Evolutionary conservation across 768 basidiomycete genomes (phyloP).

Genomic region (Asterophora parasitica): DNA sequence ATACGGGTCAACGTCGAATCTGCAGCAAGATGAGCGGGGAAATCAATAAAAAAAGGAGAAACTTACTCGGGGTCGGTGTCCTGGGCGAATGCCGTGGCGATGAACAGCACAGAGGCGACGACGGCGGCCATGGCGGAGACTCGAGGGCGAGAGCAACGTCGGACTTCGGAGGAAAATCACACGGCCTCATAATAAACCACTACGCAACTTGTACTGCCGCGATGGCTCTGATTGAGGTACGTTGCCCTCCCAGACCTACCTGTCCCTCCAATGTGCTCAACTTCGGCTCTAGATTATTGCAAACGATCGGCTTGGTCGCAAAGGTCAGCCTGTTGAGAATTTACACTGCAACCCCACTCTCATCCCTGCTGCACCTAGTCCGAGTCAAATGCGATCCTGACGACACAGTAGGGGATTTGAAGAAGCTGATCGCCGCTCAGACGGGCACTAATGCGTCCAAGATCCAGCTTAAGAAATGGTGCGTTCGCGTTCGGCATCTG

Average conservation of each 20-base stretch:
- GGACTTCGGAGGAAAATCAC: no score
- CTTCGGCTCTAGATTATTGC: constrained; percentile 68
- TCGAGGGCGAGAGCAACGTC: background rate
- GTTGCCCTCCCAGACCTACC: constrained; percentile 3
- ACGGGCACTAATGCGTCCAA: constrained; percentile 82
- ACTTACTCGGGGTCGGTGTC: constrained; percentile 5
- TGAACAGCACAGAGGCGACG: background rate
- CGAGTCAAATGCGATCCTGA: constrained; percentile 93
- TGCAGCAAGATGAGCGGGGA: constrained; percentile 7
- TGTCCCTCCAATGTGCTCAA: background rate
- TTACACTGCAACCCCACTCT: no score
- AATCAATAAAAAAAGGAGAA: constrained; percentile 1
- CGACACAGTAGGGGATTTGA: constrained; percentile 96
- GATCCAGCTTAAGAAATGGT: constrained; percentile 98
- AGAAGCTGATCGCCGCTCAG: constrained; percentile 95
- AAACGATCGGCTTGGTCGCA: constrained; percentile 91
- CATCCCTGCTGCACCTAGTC: constrained; percentile 41
- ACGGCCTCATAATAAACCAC: constrained; percentile 4
- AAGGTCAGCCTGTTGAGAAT: constrained; percentile 48
- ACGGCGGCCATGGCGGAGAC: background rate
- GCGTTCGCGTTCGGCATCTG: constrained; percentile 25
- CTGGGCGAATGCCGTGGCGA: no score
- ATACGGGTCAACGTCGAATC: constrained; percentile 59
- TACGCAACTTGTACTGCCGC: no score
- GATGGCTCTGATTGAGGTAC: constrained; percentile 42